A percentile compares a stretch with the other conserved stretches of the same genome.
phyloP scores from a whole-genome alignment of 2,329 filamentous ascomycete species.

The Calonectria ilicicola region DNA sequence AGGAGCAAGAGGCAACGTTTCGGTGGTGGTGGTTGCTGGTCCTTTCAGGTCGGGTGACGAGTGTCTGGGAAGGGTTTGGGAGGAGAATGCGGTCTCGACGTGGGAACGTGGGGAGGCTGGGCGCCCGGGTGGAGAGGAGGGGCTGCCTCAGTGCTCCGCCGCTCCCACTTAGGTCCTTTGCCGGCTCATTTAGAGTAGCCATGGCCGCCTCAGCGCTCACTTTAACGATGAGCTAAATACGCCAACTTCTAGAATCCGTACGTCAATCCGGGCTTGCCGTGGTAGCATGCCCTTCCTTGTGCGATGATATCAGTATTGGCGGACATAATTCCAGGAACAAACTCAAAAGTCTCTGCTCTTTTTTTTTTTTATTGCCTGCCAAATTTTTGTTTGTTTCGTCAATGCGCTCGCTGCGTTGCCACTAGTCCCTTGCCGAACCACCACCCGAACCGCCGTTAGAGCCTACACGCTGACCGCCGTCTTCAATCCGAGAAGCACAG shows the following conservation, averaged over 20 bases:
- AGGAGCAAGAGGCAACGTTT: neutral
- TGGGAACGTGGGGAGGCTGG: constrained; percentile 31
- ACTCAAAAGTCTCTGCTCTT: neutral
- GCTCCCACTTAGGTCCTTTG: constrained; percentile 1
- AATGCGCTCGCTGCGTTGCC: constrained; percentile 1
- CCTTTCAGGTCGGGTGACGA: constrained; percentile 15
- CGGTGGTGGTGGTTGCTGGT: neutral
- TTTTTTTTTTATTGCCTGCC: neutral
- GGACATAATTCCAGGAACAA: neutral
- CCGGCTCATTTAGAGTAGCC: constrained; percentile 12
- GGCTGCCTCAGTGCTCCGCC: constrained; percentile 21
- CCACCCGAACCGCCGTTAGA: neutral
- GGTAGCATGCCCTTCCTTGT: neutral
- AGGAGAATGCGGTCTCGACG: constrained; percentile 26
- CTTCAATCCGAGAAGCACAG: neutral
- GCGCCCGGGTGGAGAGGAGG: constrained; percentile 22
- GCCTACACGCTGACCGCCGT: neutral
- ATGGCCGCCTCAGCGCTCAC: constrained; percentile 13
- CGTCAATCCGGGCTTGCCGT: neutral
- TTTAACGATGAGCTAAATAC: constrained; percentile 27
- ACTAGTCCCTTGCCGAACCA: neutral
- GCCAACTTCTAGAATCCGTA: neutral
- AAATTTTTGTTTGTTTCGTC: neutral
- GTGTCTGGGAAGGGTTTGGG: constrained; percentile 17
- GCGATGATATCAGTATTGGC: neutral